A percentile compares a stretch with the other conserved stretches of the same genome.
Conservation (phyloP, 371 early-diverging fungal genomes). For the Nematocida major region DNA sequence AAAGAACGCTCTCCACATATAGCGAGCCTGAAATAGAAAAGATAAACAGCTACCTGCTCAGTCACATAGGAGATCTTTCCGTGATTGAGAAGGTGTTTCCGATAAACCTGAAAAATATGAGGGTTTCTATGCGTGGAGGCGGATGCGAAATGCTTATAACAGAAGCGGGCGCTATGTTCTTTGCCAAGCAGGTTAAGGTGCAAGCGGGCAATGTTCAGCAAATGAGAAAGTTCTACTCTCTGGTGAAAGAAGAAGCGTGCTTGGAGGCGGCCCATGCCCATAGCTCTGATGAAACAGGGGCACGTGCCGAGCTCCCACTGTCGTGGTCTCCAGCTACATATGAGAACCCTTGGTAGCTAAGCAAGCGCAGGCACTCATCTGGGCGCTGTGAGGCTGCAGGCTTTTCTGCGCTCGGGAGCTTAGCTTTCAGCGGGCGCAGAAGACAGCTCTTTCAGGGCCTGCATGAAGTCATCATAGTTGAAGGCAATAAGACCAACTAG, state of each 20-base stretch:
- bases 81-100: slow-evolving; percentile 21
- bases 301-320: background rate
- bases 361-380: background rate
- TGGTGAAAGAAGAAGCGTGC: background rate
- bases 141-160: slow-evolving; percentile 13
- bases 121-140: background rate
- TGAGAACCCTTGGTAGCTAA: slow-evolving; percentile 20
- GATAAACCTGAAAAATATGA: background rate
- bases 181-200: background rate
- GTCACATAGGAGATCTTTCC: background rate
- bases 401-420: background rate
- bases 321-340: slow-evolving; percentile 15
- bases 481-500: background rate
- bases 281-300: background rate
- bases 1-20: background rate
- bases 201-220: background rate
- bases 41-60: slow-evolving; percentile 10
- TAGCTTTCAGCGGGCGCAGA: background rate
- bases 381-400: background rate
- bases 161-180: background rate
- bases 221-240: slow-evolving; percentile 19
- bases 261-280: background rate
- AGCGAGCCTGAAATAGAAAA: slow-evolving; percentile 17
- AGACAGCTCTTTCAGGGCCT: background rate
- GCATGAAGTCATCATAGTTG: slow-evolving; percentile 8